phyloP scores from a whole-genome alignment of 2,329 filamentous ascomycete genomes.

The Ascochyta fabae region DNA sequence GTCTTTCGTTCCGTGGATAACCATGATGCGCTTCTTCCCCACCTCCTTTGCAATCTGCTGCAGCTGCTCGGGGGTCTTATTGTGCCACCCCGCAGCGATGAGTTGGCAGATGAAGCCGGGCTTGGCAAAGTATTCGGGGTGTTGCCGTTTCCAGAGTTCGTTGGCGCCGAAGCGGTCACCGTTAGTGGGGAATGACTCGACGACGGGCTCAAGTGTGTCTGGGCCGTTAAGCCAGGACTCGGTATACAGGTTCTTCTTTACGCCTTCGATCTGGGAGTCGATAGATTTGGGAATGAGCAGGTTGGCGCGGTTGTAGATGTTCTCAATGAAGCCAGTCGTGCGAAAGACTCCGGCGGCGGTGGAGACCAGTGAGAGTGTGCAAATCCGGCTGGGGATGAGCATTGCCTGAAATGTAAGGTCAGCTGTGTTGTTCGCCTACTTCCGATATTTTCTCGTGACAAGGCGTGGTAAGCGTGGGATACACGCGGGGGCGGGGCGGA shows the following conservation, averaged over 20 bases:
- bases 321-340: conserved; percentile 62
- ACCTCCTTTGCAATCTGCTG: conserved; percentile 69
- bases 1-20: conserved; percentile 78
- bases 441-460: not conserved
- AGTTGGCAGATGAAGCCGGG: conserved; percentile 78
- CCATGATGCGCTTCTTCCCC: conserved; percentile 74
- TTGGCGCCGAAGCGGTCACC: conserved; percentile 83
- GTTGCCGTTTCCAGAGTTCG: conserved; percentile 74
- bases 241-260: conserved; percentile 71
- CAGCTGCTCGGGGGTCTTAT: conserved; percentile 73
- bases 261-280: conserved; percentile 69
- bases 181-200: conserved; percentile 70
- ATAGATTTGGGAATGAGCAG: conserved; percentile 72
- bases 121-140: conserved; percentile 66
- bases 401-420: conserved; percentile 37
- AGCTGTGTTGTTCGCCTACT: not conserved
- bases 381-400: conserved; percentile 57
- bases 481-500: conserved; percentile 28
- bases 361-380: conserved; percentile 58
- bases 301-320: conserved; percentile 65
- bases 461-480: not conserved
- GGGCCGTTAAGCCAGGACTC: conserved; percentile 66
- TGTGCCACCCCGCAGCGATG: conserved; percentile 79
- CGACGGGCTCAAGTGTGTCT: conserved; percentile 58
- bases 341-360: conserved; percentile 57